Evolutionary conservation across 345 rosid species (phyloP).

Genomic region (Bruguiera sexangula): DNA sequence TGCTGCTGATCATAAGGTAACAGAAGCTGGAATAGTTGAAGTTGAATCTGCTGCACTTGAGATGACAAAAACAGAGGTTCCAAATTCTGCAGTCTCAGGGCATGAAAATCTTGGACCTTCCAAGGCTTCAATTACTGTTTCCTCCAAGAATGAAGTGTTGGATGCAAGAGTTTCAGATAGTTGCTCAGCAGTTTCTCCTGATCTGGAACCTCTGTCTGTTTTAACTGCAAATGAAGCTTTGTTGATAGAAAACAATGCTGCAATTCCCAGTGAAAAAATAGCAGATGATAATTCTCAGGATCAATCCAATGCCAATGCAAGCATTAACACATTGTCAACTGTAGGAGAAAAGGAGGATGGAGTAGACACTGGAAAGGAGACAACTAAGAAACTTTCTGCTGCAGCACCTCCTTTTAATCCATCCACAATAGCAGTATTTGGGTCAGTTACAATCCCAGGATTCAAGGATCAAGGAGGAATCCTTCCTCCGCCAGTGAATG

Average conservation of each 20-base stretch:
- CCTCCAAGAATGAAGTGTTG: conserved; percentile 19
- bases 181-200: conserved; percentile 30
- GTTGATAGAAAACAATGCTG: conserved; percentile 28
- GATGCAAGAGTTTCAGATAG: conserved; percentile 23
- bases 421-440: conserved; percentile 61
- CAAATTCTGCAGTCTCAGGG: conserved; percentile 21
- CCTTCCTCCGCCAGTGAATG: conserved; percentile 72
- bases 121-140: conserved; percentile 11
- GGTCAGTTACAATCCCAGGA: conserved; percentile 58
- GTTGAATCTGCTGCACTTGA: conserved; percentile 22
- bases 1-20: conserved; percentile 21
- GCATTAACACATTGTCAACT: conserved; percentile 32
- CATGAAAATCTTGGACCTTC: conserved; percentile 24
- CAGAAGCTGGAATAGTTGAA: conserved; percentile 30
- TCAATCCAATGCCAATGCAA: conserved; percentile 32
- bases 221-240: conserved; percentile 20
- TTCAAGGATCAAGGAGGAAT: conserved; percentile 82
- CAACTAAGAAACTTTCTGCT: conserved; percentile 76
- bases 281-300: conserved; percentile 35
- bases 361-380: conserved; percentile 65
- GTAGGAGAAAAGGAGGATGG: conserved; percentile 65
- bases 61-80: conserved; percentile 29
- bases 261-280: conserved; percentile 29
- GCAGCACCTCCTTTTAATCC: conserved; percentile 90
- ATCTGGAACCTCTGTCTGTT: conserved; percentile 20